A percentile compares a stretch with the other conserved stretches of the same genome.
These are phyloP conservation scores for carrot (Daucus carota) DNA, from an alignment of 129 eudicot species.

Conservation along the genomic window DNA sequence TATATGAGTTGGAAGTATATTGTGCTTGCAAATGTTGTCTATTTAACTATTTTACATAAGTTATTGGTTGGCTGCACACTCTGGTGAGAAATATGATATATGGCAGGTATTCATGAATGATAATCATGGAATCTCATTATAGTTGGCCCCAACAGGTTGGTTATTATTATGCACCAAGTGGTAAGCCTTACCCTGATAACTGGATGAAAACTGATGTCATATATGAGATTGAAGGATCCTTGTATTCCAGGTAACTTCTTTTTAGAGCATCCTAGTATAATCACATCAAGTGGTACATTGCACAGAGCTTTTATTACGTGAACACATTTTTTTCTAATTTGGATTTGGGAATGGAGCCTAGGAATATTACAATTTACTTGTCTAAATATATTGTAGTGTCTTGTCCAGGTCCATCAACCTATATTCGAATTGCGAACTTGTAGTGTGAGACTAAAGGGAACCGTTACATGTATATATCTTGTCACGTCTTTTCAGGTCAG, in stretches of 20 bases:
- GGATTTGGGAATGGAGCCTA: neutral
- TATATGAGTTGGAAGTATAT: neutral
- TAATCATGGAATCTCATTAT: slow-evolving; percentile 21
- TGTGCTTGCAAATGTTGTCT: neutral
- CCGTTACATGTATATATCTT: neutral
- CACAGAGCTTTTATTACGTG: neutral
- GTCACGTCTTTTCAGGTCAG: slow-evolving; percentile 48
- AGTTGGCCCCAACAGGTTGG: slow-evolving; percentile 57
- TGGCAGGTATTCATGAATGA: slow-evolving; percentile 7
- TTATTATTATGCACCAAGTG: slow-evolving; percentile 97
- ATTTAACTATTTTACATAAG: neutral
- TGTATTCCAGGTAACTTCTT: slow-evolving; percentile 62
- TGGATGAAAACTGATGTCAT: slow-evolving; percentile 92
- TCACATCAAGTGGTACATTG: neutral
- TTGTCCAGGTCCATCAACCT: neutral
- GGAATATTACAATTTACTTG: neutral
- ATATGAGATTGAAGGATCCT: slow-evolving; percentile 84
- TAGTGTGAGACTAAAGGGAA: neutral
- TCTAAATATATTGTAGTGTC: neutral
- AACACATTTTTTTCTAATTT: neutral
- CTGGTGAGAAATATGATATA: neutral
- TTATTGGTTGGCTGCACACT: neutral
- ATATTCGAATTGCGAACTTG: neutral
- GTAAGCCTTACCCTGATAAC: slow-evolving; percentile 97
- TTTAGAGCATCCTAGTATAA: neutral